These are phyloP conservation scores for Arbutus unedo DNA, from an alignment of 148 eudicot species.

Conservation along the genomic window DNA sequence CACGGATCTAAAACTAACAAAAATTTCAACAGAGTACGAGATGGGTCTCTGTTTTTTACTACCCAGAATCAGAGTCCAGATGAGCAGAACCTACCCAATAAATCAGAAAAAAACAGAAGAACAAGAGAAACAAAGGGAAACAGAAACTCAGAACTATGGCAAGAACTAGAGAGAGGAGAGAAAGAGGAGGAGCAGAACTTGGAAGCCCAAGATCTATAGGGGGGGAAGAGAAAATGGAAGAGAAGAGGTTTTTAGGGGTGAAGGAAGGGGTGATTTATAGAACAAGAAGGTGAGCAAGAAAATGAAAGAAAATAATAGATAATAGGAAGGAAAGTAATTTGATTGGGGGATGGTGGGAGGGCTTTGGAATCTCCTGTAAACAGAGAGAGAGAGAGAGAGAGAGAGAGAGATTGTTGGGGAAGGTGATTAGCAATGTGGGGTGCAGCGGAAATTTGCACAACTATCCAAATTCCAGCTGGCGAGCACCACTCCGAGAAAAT, in stretches of 20 bases:
- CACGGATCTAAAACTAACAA: background rate
- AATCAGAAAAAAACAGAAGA: background rate
- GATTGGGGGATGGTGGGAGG: background rate
- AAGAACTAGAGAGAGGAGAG: background rate
- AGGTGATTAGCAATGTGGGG: conserved; percentile 23
- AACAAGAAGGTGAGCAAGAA: background rate
- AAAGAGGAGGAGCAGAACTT: conserved; percentile 3
- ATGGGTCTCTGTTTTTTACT: background rate
- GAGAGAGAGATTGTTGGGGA: background rate
- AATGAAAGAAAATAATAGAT: background rate
- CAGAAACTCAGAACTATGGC: conserved; percentile 11
- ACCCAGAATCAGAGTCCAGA: background rate
- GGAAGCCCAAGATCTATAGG: background rate
- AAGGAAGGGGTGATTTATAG: conserved; percentile 29
- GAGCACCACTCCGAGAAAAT: background rate
- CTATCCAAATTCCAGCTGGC: conserved; percentile 35
- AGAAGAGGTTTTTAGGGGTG: conserved; percentile 13
- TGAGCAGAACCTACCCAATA: conserved; percentile 8
- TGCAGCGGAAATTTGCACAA: conserved; percentile 27
- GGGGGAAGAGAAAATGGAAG: background rate
- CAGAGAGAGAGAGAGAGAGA: too few species aligned
- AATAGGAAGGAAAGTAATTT: background rate
- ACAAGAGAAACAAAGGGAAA: background rate
- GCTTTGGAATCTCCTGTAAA: conserved; percentile 15
- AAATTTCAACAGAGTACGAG: background rate